Evolutionary conservation across 495 filamentous ascomycete species (phyloP), one percentile per base, ranked within the genome.

Genomic region (Glarea lozoyensis): DNA sequence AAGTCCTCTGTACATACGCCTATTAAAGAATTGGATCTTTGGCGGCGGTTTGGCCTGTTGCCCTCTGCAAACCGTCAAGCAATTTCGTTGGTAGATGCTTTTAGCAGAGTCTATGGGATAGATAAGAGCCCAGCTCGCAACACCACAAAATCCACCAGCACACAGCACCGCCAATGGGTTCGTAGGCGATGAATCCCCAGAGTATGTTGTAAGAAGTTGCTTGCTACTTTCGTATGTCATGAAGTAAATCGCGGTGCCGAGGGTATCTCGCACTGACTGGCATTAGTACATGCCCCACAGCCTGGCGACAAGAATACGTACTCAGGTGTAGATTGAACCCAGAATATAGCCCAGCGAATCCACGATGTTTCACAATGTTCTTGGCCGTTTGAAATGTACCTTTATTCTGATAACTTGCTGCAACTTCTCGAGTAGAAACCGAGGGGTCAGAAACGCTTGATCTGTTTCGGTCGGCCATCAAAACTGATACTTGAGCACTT

Each of bases 171-270:
- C 81, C 35, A 83, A 55, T 5, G 84, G 82, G 39, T 83, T 79
- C 17, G 81, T 82, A 15, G 82, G 78, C 41, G 78, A 76, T 43
- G 64, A 59, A 46, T 73, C 75, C 36, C 81, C 82, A 24, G 78
- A 73, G 40, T 81, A 75, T 16, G 84, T 88, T 22, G 81, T 79
- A 30, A 89, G 75, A 31, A 92, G 55, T 60, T 94, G 85, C 62
- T 96, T 95, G 43, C 79, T 78, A 49, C 81, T 86, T 57, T 96
- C 89, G 57, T 96, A 96, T 48, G 88, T 84, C 43, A 81, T 79
- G 55, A 96, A 96, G 59, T 95, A 96, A 42, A 94, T 80, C 2
- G 74, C 86, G 2, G 89, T 92, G 18, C 89, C 89, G 36, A 94
- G 70, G 0, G 86, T 92, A 57, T 96, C 89, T 35, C 89, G 78